Base-by-base conservation (phyloP, 192 early-diverging fungal species). In the Backusella mclennaniae region DNA sequence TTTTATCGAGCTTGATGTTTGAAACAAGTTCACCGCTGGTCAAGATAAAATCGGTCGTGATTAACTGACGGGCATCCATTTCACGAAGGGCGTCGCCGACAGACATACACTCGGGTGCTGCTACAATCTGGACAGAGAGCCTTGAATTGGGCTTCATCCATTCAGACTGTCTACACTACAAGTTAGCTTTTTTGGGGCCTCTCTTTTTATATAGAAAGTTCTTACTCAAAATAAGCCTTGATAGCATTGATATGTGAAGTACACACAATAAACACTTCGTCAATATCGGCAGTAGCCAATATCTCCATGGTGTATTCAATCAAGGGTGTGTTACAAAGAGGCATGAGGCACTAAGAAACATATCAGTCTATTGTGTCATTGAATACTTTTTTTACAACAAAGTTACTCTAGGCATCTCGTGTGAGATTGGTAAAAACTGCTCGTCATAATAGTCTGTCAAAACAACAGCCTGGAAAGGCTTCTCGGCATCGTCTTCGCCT, bases 261-360 rank as follows among this genome's bases (percentile, higher is more conserved):
- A 84, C 95, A 95, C 49, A 98, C 86, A 69, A 99, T 79, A 75
- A 93, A 93, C 21, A 97, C 88, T 77, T 97, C 95, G 71, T 93
- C 85, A 1, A 98, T 94, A 35, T 93, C 94, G 7, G 95, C 92
- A 5, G 90, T 84, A 6, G 96, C 96, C 29, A 99, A 86, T 67
- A 95, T 89, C 81, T 99, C 98, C 49, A 99, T 88, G 0, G 96
- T 96, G 80, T 99, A 98, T 80, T 98, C 96, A 76, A 99, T 93
- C 76, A 99, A 84, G 0, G 98, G 98, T 33, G 97, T 93, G 82
- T 99, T 99, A 85, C 92, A 94, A 29, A 99, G 88, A 19, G 96
- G 96, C 69, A 98, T 84, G 79, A 99, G 85, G 79, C 96, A 96
- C 91, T 95, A 80, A 26, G 19, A 76, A 26, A 41, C 42, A 44